Conservation (phyloP, 2,329 filamentous ascomycete genomes). For the Penicillium brasilianum region DNA sequence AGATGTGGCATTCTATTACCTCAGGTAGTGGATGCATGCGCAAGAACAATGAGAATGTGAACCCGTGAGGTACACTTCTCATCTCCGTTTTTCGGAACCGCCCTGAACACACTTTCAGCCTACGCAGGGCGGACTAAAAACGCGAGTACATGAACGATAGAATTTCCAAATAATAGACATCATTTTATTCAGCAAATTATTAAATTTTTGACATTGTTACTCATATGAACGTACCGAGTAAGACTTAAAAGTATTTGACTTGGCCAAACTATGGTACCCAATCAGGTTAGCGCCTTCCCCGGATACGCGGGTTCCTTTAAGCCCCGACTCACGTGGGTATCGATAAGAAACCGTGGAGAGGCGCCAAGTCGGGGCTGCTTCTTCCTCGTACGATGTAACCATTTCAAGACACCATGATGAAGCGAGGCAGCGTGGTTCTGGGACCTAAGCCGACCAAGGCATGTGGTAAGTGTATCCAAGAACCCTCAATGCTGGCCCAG, state of each 20-base stretch:
- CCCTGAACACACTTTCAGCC: conserved; percentile 47
- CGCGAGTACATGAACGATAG: conserved; percentile 57
- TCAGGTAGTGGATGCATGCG: conserved; percentile 45
- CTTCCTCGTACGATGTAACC: conserved; percentile 12
- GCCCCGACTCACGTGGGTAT: conserved; percentile 23
- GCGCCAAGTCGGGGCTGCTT: not conserved
- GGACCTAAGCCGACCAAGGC: conserved; percentile 41
- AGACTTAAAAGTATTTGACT: no score
- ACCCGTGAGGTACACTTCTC: conserved; percentile 39
- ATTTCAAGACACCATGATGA: conserved; percentile 25
- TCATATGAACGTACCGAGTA: no score
- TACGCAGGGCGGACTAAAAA: conserved; percentile 63
- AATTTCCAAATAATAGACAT: no score
- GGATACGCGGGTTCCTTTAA: conserved; percentile 8
- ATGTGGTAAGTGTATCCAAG: conserved; percentile 31
- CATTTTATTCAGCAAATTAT: no score
- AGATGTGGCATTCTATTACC: conserved; percentile 53
- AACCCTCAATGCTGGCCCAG: not conserved
- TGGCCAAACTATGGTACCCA: not conserved
- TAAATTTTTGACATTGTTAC: no score
- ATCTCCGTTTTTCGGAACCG: conserved; percentile 62
- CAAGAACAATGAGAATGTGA: conserved; percentile 51
- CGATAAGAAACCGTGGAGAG: conserved; percentile 16
- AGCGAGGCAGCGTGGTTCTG: conserved; percentile 22
- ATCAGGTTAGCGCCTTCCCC: conserved; percentile 7